Percentiles rank a stretch among this genome's conserved stretches.
phyloP scores from a whole-genome alignment of 176 grass and related monocot genomes.

The barley (Hordeum vulgare) region DNA sequence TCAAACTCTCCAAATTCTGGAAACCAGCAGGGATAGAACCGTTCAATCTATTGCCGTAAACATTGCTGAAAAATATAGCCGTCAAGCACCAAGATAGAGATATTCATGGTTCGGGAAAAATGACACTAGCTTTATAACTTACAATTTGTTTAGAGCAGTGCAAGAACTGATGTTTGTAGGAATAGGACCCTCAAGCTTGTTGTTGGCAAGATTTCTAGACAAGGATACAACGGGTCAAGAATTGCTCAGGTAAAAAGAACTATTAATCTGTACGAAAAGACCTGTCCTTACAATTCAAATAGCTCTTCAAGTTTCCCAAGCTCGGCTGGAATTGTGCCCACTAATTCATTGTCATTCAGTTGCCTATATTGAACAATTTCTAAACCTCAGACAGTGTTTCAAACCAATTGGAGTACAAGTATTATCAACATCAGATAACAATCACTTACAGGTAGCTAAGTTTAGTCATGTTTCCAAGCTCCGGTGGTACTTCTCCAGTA shows the following conservation, averaged over 20 bases:
- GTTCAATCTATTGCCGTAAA: conserved; percentile 82
- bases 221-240: conserved; percentile 13
- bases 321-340: conserved; percentile 82
- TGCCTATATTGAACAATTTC: conserved; percentile 47
- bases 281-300: conserved; percentile 78
- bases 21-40: conserved; percentile 85
- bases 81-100: background rate
- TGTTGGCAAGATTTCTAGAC: conserved; percentile 89
- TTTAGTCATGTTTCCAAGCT: conserved; percentile 95
- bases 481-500: conserved; percentile 70
- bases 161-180: conserved; percentile 88
- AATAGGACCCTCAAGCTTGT: conserved; percentile 84
- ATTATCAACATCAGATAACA: conserved; percentile 2
- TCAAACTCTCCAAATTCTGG: conserved; percentile 78
- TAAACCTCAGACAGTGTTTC: background rate
- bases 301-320: conserved; percentile 96
- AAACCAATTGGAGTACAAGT: background rate
- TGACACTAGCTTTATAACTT: conserved; percentile 24
- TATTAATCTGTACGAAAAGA: background rate
- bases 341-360: conserved; percentile 91
- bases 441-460: conserved; percentile 92
- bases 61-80: conserved; percentile 54
- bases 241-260: background rate
- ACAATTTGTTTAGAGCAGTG: conserved; percentile 97
- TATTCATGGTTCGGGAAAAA: background rate